Base-by-base conservation (phyloP, 1,284 basidiomycete species). In the Heliocybe sulcata region DNA sequence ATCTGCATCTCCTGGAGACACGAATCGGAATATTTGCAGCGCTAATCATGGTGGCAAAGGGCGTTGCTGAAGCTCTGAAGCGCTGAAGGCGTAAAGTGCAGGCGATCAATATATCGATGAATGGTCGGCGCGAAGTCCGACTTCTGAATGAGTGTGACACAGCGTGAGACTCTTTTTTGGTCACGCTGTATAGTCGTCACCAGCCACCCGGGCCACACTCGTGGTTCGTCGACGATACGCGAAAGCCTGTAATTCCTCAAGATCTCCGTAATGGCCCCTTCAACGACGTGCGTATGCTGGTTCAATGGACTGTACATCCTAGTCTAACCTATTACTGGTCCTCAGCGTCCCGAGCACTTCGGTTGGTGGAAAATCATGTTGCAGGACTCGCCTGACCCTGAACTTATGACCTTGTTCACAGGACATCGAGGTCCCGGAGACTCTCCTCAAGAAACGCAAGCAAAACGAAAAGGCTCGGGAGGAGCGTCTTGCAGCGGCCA, bases 371-470 rank as follows among this genome's bases (percentile, higher is more conserved):
- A 51, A 53, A 52, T 20, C n/a, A 16, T 8, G n/a, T 9, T 16
- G 16, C 10, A 52, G 4, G 12, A 8, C 16, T 52, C 9, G 29
- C 3, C 29, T 8, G n/a, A 51, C 3, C 22, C 33, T 26, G 19
- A 42, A 42, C 38, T 38, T 45, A 23, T 27, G 19, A 29, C 10
- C 11, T 8, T 27, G 23, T 45, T 45, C 38, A 54, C 67, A 92
- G 90, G 81, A 84, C 69, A 83, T 95, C 71, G 90, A 94, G 82
- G 93, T 96, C 76, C 94, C 94, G 73, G 94, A 97, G 86, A 97
- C 94, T 69, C 86, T 97, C 79, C 92, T 98, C 80, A 97, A 97
- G 84, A 99, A 98, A 85, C 86, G 97, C 77, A 96, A 97, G 82
- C 88, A 94, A 76, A 97, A 90, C 71, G 94, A 95, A 80, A 97